A percentile compares a stretch with the other conserved stretches of the same genome.
These are phyloP conservation scores for Oryza australiensis DNA, from an alignment of 176 grass and related monocot genomes.

Conservation along the genomic window DNA sequence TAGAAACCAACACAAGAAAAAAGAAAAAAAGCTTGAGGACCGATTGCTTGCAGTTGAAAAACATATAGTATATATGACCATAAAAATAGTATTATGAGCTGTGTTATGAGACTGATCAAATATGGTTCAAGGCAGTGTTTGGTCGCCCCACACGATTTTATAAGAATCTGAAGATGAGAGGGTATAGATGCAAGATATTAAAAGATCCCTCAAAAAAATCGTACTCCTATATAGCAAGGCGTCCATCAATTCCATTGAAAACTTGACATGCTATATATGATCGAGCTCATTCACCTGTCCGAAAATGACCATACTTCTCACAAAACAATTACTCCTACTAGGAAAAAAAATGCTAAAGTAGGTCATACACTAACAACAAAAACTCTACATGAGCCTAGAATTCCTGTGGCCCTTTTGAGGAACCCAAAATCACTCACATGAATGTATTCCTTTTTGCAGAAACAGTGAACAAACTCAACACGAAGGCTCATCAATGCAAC, in stretches of 20 bases:
- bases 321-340: no score
- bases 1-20: conserved; percentile 23
- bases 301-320: no score
- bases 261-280: no score
- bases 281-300: no score
- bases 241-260: no score
- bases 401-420: neutral
- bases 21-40: neutral
- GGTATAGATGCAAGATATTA: neutral
- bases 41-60: neutral
- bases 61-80: neutral
- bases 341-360: no score
- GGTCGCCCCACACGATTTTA: neutral
- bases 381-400: no score
- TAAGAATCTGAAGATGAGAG: neutral
- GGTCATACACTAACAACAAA: no score
- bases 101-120: neutral
- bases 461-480: conserved; percentile 28
- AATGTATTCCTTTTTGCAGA: neutral
- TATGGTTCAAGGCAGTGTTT: neutral
- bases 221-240: neutral
- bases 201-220: neutral
- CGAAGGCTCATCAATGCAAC: conserved; percentile 47
- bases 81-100: neutral
- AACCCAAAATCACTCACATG: neutral